phyloP scores from a whole-genome alignment of 2,329 filamentous ascomycete genomes.

The Aureobasidium leucospermi region DNA sequence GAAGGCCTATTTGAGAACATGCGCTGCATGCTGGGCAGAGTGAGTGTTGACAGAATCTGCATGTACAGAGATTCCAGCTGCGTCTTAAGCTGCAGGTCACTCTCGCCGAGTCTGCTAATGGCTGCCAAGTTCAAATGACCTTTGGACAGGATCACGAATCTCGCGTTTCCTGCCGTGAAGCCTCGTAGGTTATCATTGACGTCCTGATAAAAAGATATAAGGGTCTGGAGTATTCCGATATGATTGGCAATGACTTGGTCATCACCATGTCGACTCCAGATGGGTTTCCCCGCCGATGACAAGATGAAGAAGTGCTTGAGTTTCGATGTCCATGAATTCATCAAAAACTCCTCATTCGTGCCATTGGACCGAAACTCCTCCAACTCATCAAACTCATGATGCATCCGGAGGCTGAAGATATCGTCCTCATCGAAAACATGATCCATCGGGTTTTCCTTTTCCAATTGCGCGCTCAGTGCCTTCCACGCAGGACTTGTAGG shows the following conservation, averaged over 20 bases:
- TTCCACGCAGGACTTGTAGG: conserved; percentile 58
- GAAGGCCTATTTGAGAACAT: conserved; percentile 87
- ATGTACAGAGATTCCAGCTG: conserved; percentile 95
- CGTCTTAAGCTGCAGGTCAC: conserved; percentile 74
- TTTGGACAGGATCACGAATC: conserved; percentile 78
- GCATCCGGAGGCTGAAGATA: conserved; percentile 56
- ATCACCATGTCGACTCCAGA: conserved; percentile 92
- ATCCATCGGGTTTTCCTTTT: conserved; percentile 30
- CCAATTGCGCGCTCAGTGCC: conserved; percentile 56
- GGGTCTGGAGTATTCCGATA: conserved; percentile 91
- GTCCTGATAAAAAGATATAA: conserved; percentile 92
- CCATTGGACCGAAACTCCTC: conserved; percentile 50
- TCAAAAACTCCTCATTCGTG: conserved; percentile 49
- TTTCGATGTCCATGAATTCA: conserved; percentile 80
- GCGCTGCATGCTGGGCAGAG: conserved; percentile 74
- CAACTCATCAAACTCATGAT: conserved; percentile 70
- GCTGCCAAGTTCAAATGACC: conserved; percentile 89
- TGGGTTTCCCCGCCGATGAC: conserved; percentile 92
- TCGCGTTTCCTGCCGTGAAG: conserved; percentile 79
- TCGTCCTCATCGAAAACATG: conserved; percentile 50
- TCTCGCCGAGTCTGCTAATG: conserved; percentile 87
- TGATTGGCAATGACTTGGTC: conserved; percentile 84
- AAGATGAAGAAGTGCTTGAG: conserved; percentile 96
- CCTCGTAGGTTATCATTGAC: conserved; percentile 68
- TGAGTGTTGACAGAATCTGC: conserved; percentile 94